A percentile compares a stretch with the other conserved stretches of the same genome.
Evolutionary conservation across 2,329 filamentous ascomycete species (phyloP).

Genomic region (Chrysoporthe austroafricana): DNA sequence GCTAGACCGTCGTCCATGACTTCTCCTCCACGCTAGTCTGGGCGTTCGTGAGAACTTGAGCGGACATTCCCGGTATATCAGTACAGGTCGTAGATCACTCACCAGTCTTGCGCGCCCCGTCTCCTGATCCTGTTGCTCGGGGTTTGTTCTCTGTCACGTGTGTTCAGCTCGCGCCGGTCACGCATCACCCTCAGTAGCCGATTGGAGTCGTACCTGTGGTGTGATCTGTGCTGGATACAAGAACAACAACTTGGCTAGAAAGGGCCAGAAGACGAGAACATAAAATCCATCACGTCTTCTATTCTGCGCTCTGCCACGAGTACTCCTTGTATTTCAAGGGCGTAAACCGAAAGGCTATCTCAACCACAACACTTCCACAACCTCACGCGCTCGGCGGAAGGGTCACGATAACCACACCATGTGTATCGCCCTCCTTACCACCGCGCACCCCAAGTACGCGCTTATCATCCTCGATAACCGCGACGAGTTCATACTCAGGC

Average conservation of each 20-base stretch:
- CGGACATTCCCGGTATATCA: too few species aligned
- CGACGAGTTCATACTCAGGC: slow-evolving; percentile 71
- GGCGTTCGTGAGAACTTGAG: background rate
- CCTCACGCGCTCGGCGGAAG: background rate
- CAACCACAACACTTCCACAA: background rate
- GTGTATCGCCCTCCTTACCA: slow-evolving; percentile 80
- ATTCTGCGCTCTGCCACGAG: background rate
- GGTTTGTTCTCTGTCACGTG: background rate
- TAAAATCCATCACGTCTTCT: background rate
- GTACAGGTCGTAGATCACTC: background rate
- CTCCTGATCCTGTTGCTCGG: background rate
- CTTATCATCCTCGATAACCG: slow-evolving; percentile 79
- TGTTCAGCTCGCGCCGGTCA: background rate
- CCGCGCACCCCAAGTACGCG: slow-evolving; percentile 74
- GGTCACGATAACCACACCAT: slow-evolving; percentile 47
- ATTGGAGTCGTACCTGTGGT: background rate
- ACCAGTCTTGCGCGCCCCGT: background rate
- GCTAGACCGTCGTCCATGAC: background rate
- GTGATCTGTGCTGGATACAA: background rate
- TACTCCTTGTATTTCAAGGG: background rate
- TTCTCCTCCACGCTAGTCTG: background rate
- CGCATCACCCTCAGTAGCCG: background rate
- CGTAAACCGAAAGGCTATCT: background rate
- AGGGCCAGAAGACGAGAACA: background rate
- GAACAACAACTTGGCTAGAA: background rate